Evolutionary conservation across 2,329 filamentous ascomycete genomes (phyloP).

Genomic region (Lasiodiplodia hormozganensis): DNA sequence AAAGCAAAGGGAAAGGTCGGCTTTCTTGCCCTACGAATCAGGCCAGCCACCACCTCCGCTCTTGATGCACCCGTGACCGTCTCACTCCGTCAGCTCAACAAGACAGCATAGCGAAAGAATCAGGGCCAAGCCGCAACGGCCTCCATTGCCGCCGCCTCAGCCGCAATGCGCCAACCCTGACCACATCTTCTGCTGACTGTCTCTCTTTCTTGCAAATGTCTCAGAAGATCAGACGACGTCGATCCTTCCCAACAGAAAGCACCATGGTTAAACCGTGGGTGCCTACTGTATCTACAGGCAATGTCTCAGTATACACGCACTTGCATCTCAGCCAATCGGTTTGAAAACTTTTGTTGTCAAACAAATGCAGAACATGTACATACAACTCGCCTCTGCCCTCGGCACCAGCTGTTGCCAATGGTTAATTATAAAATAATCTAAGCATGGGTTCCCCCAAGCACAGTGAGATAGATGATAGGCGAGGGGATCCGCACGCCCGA

Average conservation of each 20-base stretch:
- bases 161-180: background rate
- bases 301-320: background rate
- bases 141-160: background rate
- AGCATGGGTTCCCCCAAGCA: background rate
- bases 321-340: background rate
- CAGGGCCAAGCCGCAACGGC: background rate
- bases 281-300: background rate
- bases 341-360: background rate
- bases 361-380: background rate
- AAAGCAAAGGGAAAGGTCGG: background rate
- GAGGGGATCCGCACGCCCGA: background rate
- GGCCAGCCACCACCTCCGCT: too few species aligned
- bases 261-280: background rate
- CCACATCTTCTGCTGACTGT: background rate
- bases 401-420: background rate
- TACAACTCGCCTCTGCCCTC: background rate
- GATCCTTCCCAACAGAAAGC: background rate
- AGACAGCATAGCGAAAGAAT: background rate
- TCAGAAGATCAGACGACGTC: background rate
- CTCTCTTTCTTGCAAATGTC: background rate
- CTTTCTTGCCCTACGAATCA: too few species aligned
- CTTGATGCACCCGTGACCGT: background rate
- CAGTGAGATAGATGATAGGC: background rate
- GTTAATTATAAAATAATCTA: background rate
- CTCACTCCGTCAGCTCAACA: background rate